Base-by-base conservation (phyloP, 2,329 filamentous ascomycete species). In the Monilinia polystroma region DNA sequence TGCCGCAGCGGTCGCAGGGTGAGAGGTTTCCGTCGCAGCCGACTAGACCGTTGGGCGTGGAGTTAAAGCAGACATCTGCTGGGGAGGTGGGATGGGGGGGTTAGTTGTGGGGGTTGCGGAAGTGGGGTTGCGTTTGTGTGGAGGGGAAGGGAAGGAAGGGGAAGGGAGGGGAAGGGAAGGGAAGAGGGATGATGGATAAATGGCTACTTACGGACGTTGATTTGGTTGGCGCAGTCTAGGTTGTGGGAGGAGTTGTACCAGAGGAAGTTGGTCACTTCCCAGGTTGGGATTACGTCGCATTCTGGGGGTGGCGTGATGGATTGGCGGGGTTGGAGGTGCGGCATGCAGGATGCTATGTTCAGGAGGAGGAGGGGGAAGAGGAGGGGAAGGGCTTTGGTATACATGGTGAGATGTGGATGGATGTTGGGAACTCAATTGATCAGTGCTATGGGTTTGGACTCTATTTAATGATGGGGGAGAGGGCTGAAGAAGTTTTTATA, bases 161-260 rank as follows among this genome's bases (percentile, higher is more conserved):
- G 29, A 29, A 29, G 29, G 29, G 29, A 29, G 2, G 29, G 29
- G 29, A 29, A 29, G 29, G 29, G 29, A 29, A 29, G 29, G 29
- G 29, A 29, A 29, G 29, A 4, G 29, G 29, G 4, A 29, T 4
- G 29, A 29, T 3, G 18, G 3, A 18, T 29, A 14, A 29, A 16
- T 41, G 23, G 38, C 4, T 60, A 49, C 57, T 60, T 49, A 60
- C 57, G 57, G 5, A 49, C 20, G 29, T 49, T 23, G 5, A 12
- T 26, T 20, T 49, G 57, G 8, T 60, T 11, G 4, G 47, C 57
- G 11, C 57, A 60, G 35, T 60, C 43, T 49, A 60, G 32, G 26
- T 60, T 60, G 2, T 60, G 57, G 7, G 57, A 35, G 12, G 57
- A 60, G n/a, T 60, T 60, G 4, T 49, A 60, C 57, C 57, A 60